Base-by-base conservation (phyloP, 2,329 filamentous ascomycete species). In the Dactylellina drechsleri region DNA sequence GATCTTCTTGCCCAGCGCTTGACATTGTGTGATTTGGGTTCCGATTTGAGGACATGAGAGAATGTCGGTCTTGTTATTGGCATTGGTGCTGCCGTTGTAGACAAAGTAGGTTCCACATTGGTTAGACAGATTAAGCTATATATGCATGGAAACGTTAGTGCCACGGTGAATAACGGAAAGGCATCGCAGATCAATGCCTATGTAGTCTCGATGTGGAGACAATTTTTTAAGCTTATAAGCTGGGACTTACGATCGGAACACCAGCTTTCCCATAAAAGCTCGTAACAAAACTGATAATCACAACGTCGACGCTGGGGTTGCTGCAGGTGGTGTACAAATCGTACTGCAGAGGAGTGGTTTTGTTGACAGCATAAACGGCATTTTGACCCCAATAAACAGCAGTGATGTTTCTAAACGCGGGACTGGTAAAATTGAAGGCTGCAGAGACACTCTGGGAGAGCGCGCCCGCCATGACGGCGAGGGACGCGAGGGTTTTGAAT, bases 1-100 rank as follows among this genome's bases (percentile, higher is more conserved):
- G 77, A 93, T 89, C 0, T 89, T 91, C 82, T 92, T 93, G 76
- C 86, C 86, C 4, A 65, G 82, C 13, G 81, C 78, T 80, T 93
- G 90, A 82, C 91, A 93, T 8, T 84, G 56, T n/a, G 41, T 72
- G 56, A 78, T 78, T 41, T 67, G 59, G n/a, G 65, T 57, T 26
- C 72, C 72, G 36, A 76, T 66, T n/a, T 59, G 15, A 18, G 72
- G 65, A 40, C 72, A 76, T 12, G 40, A 52, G 31, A 76, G 16
- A 41, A 76, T 50, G 36, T 76, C 66, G 15, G 72, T 76, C 5
- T 54, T 16, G 20, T 70, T 65, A 40, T 66, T 70, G n/a, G 58
- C 20, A 40, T 65, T 58, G 16, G 61, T 64, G 12, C 54, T 53
- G 31, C 65, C 43, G n/a, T 23, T 1, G 50, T 67, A 54, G 52